phyloP scores from a whole-genome alignment of 257 asterid genomes.

The Primulina tabacum region DNA sequence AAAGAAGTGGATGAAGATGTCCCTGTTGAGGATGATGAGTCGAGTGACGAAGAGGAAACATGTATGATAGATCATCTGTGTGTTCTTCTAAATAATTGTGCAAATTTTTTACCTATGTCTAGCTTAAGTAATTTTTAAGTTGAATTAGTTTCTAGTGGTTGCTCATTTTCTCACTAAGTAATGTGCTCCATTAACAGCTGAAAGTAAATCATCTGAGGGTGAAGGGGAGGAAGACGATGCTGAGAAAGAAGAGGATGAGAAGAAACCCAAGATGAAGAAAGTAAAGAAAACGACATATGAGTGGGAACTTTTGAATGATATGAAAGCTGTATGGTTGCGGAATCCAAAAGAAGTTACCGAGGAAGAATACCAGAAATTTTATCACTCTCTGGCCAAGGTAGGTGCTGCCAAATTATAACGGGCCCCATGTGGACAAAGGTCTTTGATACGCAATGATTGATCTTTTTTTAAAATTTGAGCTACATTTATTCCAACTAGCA shows the following conservation, averaged over 20 bases:
- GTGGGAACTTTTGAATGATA: slow-evolving; percentile 91
- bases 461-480: background rate
- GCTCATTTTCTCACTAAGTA: slow-evolving; percentile 18
- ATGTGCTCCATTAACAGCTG: slow-evolving; percentile 50
- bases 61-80: slow-evolving; percentile 35
- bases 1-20: slow-evolving; percentile 87
- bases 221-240: slow-evolving; percentile 65
- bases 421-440: background rate
- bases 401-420: background rate
- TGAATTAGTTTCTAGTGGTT: background rate
- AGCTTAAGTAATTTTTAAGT: background rate
- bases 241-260: slow-evolving; percentile 68
- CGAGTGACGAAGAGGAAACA: slow-evolving; percentile 65
- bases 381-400: slow-evolving; percentile 87
- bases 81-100: slow-evolving; percentile 9
- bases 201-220: slow-evolving; percentile 59
- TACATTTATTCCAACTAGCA: slow-evolving; percentile 27
- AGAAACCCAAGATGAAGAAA: slow-evolving; percentile 75
- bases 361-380: slow-evolving; percentile 78
- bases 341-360: slow-evolving; percentile 90
- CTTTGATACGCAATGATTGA: background rate
- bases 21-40: slow-evolving; percentile 83
- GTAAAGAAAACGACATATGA: slow-evolving; percentile 70
- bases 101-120: background rate
- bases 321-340: slow-evolving; percentile 91